A percentile compares a stretch with the other conserved stretches of the same genome.
phyloP scores from a whole-genome alignment of 148 eudicot species.

The Vaccinium macrocarpon region DNA sequence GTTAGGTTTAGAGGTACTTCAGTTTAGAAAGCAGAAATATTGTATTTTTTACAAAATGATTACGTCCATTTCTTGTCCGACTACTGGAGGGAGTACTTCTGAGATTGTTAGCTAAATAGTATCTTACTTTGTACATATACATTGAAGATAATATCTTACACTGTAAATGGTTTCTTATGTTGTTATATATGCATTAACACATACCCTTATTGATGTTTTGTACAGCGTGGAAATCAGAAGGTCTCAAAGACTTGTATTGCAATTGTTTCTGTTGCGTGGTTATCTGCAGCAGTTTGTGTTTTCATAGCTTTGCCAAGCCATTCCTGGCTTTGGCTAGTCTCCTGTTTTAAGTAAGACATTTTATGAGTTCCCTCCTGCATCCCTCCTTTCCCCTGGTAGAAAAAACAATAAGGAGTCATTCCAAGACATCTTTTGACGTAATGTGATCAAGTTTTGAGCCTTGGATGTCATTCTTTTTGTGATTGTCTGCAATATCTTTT shows the following conservation, averaged over 20 bases:
- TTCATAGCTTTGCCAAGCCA: conserved; percentile 54
- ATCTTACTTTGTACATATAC: not conserved
- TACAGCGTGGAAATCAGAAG: conserved; percentile 73
- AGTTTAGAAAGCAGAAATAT: not conserved
- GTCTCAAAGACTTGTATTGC: conserved; percentile 59
- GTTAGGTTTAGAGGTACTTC: not conserved
- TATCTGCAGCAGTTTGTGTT: conserved; percentile 58
- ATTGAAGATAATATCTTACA: not conserved
- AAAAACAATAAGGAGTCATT: not conserved
- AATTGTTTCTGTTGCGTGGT: conserved; percentile 61
- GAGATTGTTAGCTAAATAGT: not conserved
- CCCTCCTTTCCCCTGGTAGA: not conserved
- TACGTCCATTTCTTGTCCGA: not conserved
- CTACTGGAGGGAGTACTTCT: not conserved
- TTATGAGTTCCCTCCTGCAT: not conserved
- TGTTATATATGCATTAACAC: not conserved
- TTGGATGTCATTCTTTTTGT: not conserved
- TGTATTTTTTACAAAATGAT: not conserved
- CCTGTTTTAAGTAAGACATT: conserved; percentile 66
- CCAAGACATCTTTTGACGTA: not conserved
- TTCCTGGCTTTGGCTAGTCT: conserved; percentile 78
- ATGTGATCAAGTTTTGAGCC: conserved; percentile 4
- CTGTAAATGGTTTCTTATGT: not conserved
- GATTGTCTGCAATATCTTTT: not conserved
- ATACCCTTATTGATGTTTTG: not conserved